Base-by-base conservation (phyloP, 2,329 filamentous ascomycete species). In the Claviceps spartinae region DNA sequence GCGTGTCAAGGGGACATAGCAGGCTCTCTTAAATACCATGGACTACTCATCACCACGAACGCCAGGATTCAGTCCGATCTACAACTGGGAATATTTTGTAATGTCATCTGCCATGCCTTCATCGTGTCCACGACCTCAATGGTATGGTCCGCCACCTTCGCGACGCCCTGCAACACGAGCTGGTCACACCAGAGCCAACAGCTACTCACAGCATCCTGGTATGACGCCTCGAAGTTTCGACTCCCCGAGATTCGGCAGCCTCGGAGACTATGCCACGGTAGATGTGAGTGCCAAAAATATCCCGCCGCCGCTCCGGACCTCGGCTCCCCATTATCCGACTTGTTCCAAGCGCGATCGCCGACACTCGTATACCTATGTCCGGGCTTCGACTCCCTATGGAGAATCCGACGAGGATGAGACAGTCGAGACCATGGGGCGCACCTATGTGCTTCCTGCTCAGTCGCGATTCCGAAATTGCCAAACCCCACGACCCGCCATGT, bases 391-490 rank as follows among this genome's bases (percentile, higher is more conserved):
- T 60, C 71, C 71, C 56, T 72, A 76, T 74, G 77, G 77, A 72
- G 78, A 80, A 68, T 81, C 78, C 69, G 78, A 81, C 74, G 77
- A 80, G 73, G 78, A 81, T 71, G 77, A 80, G 69, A 65, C 74
- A 56, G 68, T 79, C 67, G 74, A 79, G 67, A 67, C 75, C 62
- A 63, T 75, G 64, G 75, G 48, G 13, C 63, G 71, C 64, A 76
- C 70, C 57, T 79, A 73, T 60, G 68, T 78, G 68, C 63, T 80
- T 62, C 73, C 73, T 54, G 70, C 73, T 58, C 68, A 70, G 68
- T 69, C 72, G 60, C 71, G 70, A 63, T 61, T 62, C 60, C 64
- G 61, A 59, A 57, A 61, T 58, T 59, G 61, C 59, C 63, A 57
- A 47, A 58, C 56, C 59, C 57, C 57, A 58, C 54, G 68, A 54